Evolutionary conservation across 352 stramenopile genomes (phyloP), one percentile per base, ranked within the genome.

Genomic region (Bremia lactucae): DNA sequence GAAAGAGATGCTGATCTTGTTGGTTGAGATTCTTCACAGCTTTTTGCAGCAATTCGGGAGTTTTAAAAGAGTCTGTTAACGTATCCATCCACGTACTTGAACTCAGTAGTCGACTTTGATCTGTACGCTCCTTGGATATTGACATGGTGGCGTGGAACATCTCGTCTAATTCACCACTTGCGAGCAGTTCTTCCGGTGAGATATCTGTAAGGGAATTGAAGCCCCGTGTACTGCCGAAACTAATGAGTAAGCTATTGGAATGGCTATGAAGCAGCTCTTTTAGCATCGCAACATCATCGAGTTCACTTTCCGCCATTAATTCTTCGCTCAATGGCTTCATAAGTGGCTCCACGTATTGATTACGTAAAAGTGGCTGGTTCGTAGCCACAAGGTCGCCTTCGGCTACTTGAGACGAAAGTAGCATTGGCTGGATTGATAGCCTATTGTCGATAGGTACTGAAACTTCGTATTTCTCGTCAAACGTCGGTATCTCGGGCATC

Each of bases 81-180:
- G 57, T 67, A 25, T 73, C 60, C 43, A 71, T 64, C 43, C 59
- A 61, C 22, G 34, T 65, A 36, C 20, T 57, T 11, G 36, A 58
- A 25, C 36, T 49, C 0, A 46, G 54, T 31, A 54, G 52, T 2
- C 43, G 52, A 38, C 26, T 37, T 29, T 46, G 25, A 8, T 51
- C 43, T 15, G 25, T 25, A 28, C 21, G 42, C 13, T 84, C 82
- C 28, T 71, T 65, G 33, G 65, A 73, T 45, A 88, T 74, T 18
- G 70, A 88, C 16, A 86, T 60, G 0, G 73, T 68, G 2, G 73
- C 65, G 16, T 65, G 63, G 24, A 88, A 70, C 62, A 88, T 86
- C 42, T 88, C 76, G 34, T 88, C 76, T 28, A 88, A 56, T 55
- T 88, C 76, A 3, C 76, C 76, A 60, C 76, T 88, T 3, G 68